These are phyloP conservation scores for Dendrocalamus sinicus DNA, from an alignment of 176 grass and related monocot species.

Conservation along the genomic window DNA sequence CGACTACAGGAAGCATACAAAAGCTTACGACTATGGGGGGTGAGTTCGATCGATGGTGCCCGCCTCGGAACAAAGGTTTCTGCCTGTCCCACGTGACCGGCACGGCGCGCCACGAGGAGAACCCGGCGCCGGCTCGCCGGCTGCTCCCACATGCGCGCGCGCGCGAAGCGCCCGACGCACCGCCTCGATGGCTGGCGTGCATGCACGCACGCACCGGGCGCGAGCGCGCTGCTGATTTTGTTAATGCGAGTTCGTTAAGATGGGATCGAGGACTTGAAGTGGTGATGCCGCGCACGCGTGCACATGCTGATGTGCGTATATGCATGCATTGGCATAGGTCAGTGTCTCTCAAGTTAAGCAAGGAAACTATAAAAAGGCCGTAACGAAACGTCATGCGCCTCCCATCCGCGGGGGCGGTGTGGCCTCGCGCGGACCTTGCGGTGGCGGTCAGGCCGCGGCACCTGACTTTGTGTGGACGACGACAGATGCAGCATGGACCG, in stretches of 20 bases:
- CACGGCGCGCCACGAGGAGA: slow-evolving; percentile 51
- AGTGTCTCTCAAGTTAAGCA: not conserved
- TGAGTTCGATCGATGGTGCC: slow-evolving; percentile 20
- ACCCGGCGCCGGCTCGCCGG: slow-evolving; percentile 48
- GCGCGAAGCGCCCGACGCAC: not conserved
- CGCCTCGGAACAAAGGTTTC: slow-evolving; percentile 41
- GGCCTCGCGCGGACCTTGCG: not conserved
- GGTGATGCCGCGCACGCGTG: slow-evolving; percentile 5
- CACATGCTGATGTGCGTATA: not conserved
- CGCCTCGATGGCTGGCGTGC: not conserved
- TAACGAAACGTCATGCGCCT: not conserved
- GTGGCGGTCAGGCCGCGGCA: not conserved
- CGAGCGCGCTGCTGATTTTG: not conserved
- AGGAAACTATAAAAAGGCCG: not conserved
- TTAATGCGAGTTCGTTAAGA: slow-evolving; percentile 35
- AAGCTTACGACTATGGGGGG: not conserved
- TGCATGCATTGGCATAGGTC: not conserved
- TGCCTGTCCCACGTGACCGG: slow-evolving; percentile 46
- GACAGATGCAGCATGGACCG: not conserved
- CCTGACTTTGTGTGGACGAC: not conserved
- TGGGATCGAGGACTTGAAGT: not conserved
- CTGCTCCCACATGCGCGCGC: slow-evolving; percentile 29
- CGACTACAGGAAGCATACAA: not conserved
- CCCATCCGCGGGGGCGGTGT: not conserved
- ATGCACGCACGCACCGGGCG: not conserved